A percentile compares a stretch with the other conserved stretches of the same genome.
Evolutionary conservation across 768 basidiomycete species (phyloP).

Genomic region (Podaxis mareebaensis): DNA sequence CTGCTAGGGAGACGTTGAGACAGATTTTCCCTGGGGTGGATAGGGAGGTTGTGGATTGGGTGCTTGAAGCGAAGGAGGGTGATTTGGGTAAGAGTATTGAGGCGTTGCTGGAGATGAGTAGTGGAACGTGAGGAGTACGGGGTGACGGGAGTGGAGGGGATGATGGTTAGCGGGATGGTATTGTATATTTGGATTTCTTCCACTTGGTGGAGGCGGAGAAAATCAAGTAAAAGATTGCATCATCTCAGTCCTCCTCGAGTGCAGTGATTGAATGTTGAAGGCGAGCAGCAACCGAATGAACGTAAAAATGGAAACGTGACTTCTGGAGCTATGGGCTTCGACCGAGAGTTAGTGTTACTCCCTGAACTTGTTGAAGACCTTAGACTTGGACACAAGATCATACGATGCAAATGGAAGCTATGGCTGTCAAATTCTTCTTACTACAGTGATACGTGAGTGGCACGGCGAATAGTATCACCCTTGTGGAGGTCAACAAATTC

Average conservation of each 20-base stretch:
- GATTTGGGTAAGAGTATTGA: conserved; percentile 92
- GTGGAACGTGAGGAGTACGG: conserved; percentile 29
- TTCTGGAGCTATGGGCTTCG: no score
- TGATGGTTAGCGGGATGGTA: neutral
- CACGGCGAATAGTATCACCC: no score
- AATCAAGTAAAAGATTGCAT: neutral
- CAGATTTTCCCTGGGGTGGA: conserved; percentile 91
- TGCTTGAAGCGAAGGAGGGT: conserved; percentile 85
- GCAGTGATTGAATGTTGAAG: no score
- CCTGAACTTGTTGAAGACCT: no score
- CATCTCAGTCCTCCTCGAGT: neutral
- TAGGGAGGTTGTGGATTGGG: conserved; percentile 81
- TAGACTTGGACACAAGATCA: no score
- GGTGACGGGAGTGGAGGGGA: neutral
- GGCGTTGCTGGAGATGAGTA: conserved; percentile 73
- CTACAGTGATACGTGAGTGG: no score
- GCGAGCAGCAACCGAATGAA: no score
- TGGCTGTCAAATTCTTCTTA: no score
- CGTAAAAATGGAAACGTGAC: no score
- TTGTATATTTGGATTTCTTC: neutral
- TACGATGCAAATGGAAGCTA: no score
- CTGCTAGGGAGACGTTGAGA: conserved; percentile 71
- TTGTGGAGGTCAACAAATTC: no score
- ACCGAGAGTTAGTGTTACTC: no score
- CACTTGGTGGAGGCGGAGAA: neutral